A percentile compares a stretch with the other conserved stretches of the same genome.
phyloP scores from a whole-genome alignment of 192 early-diverging fungal species.

The Backusella luteola region DNA sequence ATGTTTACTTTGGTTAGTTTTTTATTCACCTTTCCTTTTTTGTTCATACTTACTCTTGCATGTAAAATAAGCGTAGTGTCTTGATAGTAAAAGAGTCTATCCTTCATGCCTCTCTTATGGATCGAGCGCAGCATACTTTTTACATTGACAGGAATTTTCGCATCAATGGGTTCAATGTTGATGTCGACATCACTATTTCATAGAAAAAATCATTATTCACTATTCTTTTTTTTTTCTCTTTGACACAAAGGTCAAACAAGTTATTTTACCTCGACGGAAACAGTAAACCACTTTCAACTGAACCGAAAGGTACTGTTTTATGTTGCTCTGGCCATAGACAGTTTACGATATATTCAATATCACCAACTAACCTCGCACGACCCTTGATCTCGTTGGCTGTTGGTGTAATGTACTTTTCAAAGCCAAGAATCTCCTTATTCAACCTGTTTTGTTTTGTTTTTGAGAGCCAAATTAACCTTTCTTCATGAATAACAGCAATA shows the following conservation, averaged over 20 bases:
- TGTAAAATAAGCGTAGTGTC: neutral
- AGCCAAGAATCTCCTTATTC: conserved; percentile 20
- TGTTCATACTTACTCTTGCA: neutral
- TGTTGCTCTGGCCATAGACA: neutral
- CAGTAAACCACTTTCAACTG: conserved; percentile 19
- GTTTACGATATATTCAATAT: neutral
- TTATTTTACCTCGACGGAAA: conserved; percentile 22
- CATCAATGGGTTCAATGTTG: conserved; percentile 3
- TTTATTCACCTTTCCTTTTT: neutral
- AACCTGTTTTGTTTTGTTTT: conserved; percentile 12
- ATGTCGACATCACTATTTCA: conserved; percentile 23
- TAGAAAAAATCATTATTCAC: neutral
- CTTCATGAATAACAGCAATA: neutral
- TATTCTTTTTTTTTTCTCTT: neutral
- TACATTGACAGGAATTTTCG: neutral
- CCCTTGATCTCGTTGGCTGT: conserved; percentile 6
- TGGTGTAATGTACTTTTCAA: conserved; percentile 23
- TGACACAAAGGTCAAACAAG: neutral
- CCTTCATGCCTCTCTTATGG: neutral
- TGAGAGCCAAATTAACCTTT: neutral
- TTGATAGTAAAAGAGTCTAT: neutral
- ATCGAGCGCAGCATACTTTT: neutral
- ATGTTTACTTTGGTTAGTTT: neutral
- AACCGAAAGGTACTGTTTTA: conserved; percentile 10
- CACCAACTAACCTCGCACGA: neutral